phyloP scores from a whole-genome alignment of 805 yeast genomes.

The Candida vaughaniae region DNA sequence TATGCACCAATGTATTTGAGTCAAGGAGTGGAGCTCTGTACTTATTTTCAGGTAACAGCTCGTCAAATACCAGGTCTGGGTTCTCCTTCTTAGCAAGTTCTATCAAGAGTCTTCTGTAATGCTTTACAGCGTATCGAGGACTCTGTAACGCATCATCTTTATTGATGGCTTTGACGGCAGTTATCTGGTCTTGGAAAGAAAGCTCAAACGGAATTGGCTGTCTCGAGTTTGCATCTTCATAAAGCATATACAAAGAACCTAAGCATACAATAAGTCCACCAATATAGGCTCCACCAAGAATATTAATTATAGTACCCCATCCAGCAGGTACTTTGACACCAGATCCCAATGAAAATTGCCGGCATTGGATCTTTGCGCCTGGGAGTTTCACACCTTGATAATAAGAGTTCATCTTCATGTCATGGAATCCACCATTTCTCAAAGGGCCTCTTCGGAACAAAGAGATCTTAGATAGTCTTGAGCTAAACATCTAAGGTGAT shows the following conservation, averaged over 20 bases:
- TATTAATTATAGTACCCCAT: constrained; percentile 33
- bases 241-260: constrained; percentile 39
- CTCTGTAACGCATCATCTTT: constrained; percentile 43
- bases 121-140: constrained; percentile 44
- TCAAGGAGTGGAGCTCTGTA: constrained; percentile 36
- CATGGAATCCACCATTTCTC: too few species aligned
- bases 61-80: constrained; percentile 26
- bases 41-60: constrained; percentile 20
- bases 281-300: constrained; percentile 42
- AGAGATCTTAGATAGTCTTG: too few species aligned
- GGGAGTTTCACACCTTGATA: too few species aligned
- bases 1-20: constrained; percentile 26
- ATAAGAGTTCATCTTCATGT: too few species aligned
- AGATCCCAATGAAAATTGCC: background rate
- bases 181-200: constrained; percentile 28
- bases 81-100: constrained; percentile 28
- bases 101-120: constrained; percentile 37
- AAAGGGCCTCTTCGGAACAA: too few species aligned
- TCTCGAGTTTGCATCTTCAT: constrained; percentile 37
- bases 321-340: constrained; percentile 19
- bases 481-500: too few species aligned
- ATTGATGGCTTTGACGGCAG: constrained; percentile 41
- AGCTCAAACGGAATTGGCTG: constrained; percentile 43
- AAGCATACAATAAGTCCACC: constrained; percentile 40
- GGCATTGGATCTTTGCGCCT: too few species aligned